Conservation (phyloP, 331 rosid species). For the Cucumis variabilis region DNA sequence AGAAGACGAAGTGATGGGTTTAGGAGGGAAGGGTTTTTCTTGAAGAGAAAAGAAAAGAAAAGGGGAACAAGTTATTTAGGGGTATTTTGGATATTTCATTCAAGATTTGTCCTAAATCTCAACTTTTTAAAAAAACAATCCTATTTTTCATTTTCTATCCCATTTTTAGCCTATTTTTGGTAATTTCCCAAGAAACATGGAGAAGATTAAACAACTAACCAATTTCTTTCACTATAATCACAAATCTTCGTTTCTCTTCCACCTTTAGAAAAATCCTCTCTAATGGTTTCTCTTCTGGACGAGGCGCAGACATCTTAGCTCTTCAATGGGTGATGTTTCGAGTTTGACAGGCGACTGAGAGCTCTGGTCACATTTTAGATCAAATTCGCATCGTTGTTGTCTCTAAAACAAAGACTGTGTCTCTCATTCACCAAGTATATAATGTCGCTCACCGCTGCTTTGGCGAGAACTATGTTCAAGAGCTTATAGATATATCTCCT, state of each 20-base stretch:
- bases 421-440: conserved; percentile 78
- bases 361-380: conserved; percentile 52
- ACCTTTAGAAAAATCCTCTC: not conserved
- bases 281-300: conserved; percentile 70
- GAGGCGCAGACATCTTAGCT: conserved; percentile 59
- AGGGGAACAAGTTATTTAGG: too few relatives aligned
- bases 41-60: too few relatives aligned
- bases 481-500: too few relatives aligned
- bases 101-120: too few relatives aligned
- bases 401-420: conserved; percentile 79
- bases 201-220: not conserved
- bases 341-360: conserved; percentile 75
- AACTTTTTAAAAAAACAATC: too few relatives aligned
- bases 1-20: too few relatives aligned
- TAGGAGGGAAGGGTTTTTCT: too few relatives aligned
- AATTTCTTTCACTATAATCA: not conserved
- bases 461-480: too few relatives aligned
- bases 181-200: too few relatives aligned
- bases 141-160: too few relatives aligned
- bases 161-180: too few relatives aligned
- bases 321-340: conserved; percentile 73
- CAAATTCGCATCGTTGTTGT: conserved; percentile 72
- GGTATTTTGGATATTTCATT: too few relatives aligned
- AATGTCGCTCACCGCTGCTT: conserved; percentile 74
- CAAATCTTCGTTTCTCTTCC: conserved; percentile 4